These are phyloP conservation scores for Aspergillus versicolor DNA, from an alignment of 2,329 filamentous ascomycete genomes.

Conservation along the genomic window DNA sequence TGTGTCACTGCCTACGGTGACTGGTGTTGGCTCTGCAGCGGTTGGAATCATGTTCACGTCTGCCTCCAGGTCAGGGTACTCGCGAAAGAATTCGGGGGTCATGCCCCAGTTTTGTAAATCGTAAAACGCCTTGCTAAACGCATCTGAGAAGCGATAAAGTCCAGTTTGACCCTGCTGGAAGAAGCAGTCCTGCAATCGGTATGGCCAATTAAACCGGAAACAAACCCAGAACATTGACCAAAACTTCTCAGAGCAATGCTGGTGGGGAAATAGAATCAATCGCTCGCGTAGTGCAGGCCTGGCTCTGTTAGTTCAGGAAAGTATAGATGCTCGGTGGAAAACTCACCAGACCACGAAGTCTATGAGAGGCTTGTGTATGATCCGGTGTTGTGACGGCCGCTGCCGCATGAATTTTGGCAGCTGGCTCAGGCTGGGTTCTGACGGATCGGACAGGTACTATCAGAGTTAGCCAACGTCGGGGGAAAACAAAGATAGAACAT, in stretches of 20 bases:
- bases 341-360: conserved; percentile 15
- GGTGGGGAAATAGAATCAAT: conserved; percentile 9
- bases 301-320: neutral
- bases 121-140: conserved; percentile 11
- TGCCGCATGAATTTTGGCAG: conserved; percentile 14
- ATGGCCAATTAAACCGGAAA: conserved; percentile 13
- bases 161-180: conserved; percentile 2
- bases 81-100: conserved; percentile 4
- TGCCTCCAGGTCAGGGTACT: conserved; percentile 10
- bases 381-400: conserved; percentile 10
- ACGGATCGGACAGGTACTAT: conserved; percentile 8
- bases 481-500: neutral
- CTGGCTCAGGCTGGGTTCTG: neutral
- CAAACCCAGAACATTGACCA: conserved; percentile 14
- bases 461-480: neutral
- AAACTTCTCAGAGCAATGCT: conserved; percentile 15
- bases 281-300: conserved; percentile 15
- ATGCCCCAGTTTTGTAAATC: conserved; percentile 14
- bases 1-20: neutral
- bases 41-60: conserved; percentile 7
- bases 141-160: conserved; percentile 7
- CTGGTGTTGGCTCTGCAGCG: neutral
- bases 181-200: conserved; percentile 2
- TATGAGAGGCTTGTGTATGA: conserved; percentile 15
- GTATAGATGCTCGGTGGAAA: neutral